Evolutionary conservation across 2,329 filamentous ascomycete species (phyloP).

Genomic region (Sporothrix luriei): DNA sequence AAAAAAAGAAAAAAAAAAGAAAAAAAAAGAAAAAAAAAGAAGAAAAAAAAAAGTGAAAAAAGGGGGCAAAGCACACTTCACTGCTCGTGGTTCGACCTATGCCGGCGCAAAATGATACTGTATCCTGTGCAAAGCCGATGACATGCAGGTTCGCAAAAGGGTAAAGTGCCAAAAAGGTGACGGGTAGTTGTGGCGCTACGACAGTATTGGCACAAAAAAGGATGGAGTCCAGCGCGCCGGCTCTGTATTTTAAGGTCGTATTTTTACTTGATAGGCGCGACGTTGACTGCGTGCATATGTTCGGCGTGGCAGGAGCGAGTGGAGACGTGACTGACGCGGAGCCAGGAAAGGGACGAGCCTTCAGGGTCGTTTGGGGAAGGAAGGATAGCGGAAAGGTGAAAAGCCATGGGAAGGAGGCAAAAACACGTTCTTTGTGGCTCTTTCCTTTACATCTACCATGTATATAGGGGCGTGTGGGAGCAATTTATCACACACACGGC

Average conservation of each 20-base stretch:
- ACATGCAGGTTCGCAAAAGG: background rate
- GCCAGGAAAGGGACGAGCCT: background rate
- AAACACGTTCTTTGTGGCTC: background rate
- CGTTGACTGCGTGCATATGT: too few relatives aligned
- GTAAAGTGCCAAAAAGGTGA: background rate
- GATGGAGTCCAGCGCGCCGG: too few relatives aligned
- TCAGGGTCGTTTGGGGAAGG: background rate
- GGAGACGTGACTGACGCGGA: background rate
- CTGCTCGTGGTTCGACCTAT: background rate
- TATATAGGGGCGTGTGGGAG: background rate
- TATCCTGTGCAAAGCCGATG: constrained; percentile 17
- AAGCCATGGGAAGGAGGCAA: background rate
- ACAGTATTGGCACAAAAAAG: too few relatives aligned
- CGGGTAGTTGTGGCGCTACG: background rate
- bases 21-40: background rate
- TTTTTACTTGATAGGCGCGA: too few relatives aligned
- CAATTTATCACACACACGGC: constrained; percentile 15
- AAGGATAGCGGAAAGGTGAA: background rate
- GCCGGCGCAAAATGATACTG: constrained; percentile 27
- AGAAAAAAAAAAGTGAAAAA: too few relatives aligned
- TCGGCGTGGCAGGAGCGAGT: background rate
- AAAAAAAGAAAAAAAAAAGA: constrained; percentile 5
- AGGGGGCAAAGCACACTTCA: too few relatives aligned
- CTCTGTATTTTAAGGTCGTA: too few relatives aligned
- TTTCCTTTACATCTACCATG: background rate